Conservation (phyloP, 441 rosid species). For the Mallotus repandus region DNA sequence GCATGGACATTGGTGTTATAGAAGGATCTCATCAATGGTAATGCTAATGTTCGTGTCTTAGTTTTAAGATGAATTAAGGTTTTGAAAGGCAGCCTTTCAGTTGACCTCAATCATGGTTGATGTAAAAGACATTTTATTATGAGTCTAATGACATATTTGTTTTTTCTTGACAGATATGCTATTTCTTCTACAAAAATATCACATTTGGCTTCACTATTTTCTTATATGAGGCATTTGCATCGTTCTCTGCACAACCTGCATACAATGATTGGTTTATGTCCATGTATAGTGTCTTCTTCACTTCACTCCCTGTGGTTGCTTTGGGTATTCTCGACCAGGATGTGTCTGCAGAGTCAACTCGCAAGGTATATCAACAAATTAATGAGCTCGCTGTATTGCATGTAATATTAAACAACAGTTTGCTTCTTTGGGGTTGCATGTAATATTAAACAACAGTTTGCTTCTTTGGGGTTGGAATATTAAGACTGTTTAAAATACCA, state of each 20-base stretch:
- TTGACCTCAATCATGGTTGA: conserved; percentile 4
- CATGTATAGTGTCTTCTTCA: conserved; percentile 78
- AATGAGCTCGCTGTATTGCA: neutral
- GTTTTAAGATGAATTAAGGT: conserved; percentile 11
- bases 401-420: too few species aligned
- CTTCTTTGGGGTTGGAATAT: too few species aligned
- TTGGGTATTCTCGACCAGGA: conserved; percentile 93
- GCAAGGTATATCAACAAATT: conserved; percentile 41
- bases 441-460: too few species aligned
- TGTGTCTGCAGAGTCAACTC: conserved; percentile 58
- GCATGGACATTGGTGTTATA: conserved; percentile 98
- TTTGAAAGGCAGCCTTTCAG: neutral
- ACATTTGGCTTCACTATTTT: conserved; percentile 78
- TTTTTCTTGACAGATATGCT: conserved; percentile 67
- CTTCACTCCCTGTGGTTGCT: conserved; percentile 88
- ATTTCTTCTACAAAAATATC: conserved; percentile 96
- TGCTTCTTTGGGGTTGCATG: too few species aligned
- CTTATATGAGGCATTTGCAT: conserved; percentile 73
- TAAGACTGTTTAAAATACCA: too few species aligned
- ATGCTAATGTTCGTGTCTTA: conserved; percentile 4
- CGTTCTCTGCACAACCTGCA: conserved; percentile 80
- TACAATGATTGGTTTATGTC: conserved; percentile 88
- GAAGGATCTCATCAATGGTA: conserved; percentile 93
- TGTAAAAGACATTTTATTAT: neutral
- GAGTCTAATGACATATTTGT: conserved; percentile 8